Evolutionary conservation across 2,329 filamentous ascomycete genomes (phyloP), one percentile per base, ranked within the genome.

Genomic region (Epicoccum nigrum): DNA sequence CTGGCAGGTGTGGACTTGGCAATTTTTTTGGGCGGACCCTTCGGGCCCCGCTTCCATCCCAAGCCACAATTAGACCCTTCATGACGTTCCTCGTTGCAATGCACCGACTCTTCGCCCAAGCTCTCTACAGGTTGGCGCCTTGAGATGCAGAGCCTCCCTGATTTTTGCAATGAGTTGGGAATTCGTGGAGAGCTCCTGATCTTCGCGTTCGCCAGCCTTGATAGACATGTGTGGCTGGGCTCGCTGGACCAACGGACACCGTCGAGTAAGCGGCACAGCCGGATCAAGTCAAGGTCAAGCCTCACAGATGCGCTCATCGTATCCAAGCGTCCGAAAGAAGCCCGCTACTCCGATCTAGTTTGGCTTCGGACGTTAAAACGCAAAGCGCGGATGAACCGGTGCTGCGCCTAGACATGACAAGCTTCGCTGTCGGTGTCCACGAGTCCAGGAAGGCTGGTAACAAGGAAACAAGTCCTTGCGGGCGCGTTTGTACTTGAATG

Each of bases 381-480:
- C 39, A 47, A 44, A 52, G 43, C 23, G 33, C 39, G 50, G 50
- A 38, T 48, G 28, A 32, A 34, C 39, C n/a, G 39, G 34, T 48
- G 44, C 38, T 30, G 43, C 50, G 39, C 32, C 50, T 38, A 40
- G 44, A 19, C 50, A 35, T 28, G 23, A 44, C 45, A 48, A 53
- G 50, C 50, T 45, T 53, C 32, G 39, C 15, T 45, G 39, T 53
- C 44, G 27, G 40, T 52, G 44, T 25, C 44, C 40, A 53, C 44
- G 50, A 48, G 50, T 34, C 48, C 34, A 45, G 34, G 38, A 53
- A 44, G 50, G 50, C 44, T 48, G 50, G 39, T 33, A 45, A 49
- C 31, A 38, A 30, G 33, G 32, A 35, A 38, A 35, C 34, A 34
- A 40, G 30, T 12, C 28, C 30, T n/a, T 31, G 20, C 41, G 30